Percentiles rank a stretch among this genome's conserved stretches.
Evolutionary conservation across 164 flowering plant species (phyloP).

Genomic region (Stephania cephalantha): DNA sequence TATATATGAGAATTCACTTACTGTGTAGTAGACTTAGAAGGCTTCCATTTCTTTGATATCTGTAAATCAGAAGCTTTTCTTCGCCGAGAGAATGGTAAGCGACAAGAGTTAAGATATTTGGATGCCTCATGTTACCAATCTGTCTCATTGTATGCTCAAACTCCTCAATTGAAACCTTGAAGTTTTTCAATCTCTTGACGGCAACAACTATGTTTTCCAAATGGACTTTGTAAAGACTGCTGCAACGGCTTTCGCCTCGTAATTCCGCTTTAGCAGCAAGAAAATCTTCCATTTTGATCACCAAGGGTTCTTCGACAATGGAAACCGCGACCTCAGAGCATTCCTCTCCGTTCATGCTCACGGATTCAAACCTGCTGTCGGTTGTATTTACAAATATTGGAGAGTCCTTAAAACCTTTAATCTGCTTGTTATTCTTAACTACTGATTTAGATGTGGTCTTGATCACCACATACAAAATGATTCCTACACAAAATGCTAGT

Average conservation of each 20-base stretch:
- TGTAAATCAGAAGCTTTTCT: conserved; percentile 50
- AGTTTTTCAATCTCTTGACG: conserved; percentile 54
- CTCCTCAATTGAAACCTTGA: conserved; percentile 35
- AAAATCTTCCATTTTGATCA: conserved; percentile 43
- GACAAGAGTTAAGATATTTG: conserved; percentile 43
- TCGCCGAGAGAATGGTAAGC: conserved; percentile 36
- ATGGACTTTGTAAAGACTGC: conserved; percentile 52
- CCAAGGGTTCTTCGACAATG: conserved; percentile 35
- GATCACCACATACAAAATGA: conserved; percentile 11
- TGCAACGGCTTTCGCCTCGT: conserved; percentile 35
- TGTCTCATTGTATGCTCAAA: conserved; percentile 35
- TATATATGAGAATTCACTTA: conserved; percentile 17
- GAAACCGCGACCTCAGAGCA: conserved; percentile 41
- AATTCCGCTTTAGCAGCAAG: conserved; percentile 45
- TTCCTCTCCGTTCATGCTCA: conserved; percentile 15
- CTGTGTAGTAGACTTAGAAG: conserved; percentile 41
- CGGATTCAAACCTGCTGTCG: conserved; percentile 11
- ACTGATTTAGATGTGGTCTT: conserved; percentile 10
- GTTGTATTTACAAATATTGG: conserved; percentile 9
- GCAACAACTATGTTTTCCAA: conserved; percentile 36
- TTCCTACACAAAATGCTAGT: conserved; percentile 13
- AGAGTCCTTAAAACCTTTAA: conserved; percentile 18
- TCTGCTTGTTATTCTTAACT: conserved; percentile 20
- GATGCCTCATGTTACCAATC: conserved; percentile 50
- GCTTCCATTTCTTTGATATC: conserved; percentile 49